phyloP scores from a whole-genome alignment of 495 filamentous ascomycete genomes.

The Thermochaetoides thermophila region DNA sequence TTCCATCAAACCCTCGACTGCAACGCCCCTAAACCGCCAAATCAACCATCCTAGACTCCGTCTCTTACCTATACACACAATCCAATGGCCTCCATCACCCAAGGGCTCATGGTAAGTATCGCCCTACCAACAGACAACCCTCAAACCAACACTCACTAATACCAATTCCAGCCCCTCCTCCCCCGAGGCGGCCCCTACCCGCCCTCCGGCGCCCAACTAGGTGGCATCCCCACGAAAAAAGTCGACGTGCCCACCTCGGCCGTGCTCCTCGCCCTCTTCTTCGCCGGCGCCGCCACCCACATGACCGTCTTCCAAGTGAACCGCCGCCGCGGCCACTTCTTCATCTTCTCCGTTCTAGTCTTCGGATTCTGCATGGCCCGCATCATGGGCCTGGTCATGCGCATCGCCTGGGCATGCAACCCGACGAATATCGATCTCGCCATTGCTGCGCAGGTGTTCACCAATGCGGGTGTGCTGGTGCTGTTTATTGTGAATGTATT shows the following conservation, averaged over 20 bases:
- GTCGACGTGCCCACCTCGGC: slow-evolving; percentile 49
- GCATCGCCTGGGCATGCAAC: slow-evolving; percentile 41
- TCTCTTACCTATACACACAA: no score
- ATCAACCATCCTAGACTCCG: no score
- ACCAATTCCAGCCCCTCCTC: neutral
- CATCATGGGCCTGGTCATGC: slow-evolving; percentile 46
- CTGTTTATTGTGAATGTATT: slow-evolving; percentile 69
- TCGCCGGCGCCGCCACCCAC: slow-evolving; percentile 38
- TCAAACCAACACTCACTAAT: neutral
- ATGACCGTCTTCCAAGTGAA: slow-evolving; percentile 50
- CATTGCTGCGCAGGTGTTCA: slow-evolving; percentile 60
- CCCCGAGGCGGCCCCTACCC: slow-evolving; percentile 19
- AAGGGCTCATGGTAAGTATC: no score
- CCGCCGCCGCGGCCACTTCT: slow-evolving; percentile 41
- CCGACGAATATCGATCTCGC: slow-evolving; percentile 36
- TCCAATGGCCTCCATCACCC: no score
- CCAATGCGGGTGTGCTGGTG: slow-evolving; percentile 58
- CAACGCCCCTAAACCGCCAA: no score
- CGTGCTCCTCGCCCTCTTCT: slow-evolving; percentile 55
- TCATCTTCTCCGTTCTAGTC: slow-evolving; percentile 49
- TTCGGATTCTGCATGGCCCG: slow-evolving; percentile 69
- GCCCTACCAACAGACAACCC: no score
- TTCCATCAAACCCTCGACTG: no score
- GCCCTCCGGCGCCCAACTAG: slow-evolving; percentile 31
- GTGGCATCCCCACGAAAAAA: slow-evolving; percentile 37